Percentiles rank a stretch among this genome's conserved stretches.
These are phyloP conservation scores for Neonectria coccinea DNA, from an alignment of 2,329 filamentous ascomycete genomes.

Conservation along the genomic window DNA sequence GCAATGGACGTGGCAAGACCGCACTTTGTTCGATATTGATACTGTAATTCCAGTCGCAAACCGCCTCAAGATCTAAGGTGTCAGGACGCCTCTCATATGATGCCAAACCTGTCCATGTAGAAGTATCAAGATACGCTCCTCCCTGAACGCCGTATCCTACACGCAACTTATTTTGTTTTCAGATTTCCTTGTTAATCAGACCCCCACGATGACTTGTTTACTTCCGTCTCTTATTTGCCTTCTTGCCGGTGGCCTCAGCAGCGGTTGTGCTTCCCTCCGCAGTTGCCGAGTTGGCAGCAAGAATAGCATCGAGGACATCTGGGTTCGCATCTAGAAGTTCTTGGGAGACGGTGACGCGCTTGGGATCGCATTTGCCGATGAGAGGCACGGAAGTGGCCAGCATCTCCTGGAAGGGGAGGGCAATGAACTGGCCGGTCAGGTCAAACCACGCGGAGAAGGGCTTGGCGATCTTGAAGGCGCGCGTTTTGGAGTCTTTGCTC, in stretches of 20 bases:
- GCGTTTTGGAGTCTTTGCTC: constrained; percentile 51
- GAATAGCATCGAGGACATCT: constrained; percentile 62
- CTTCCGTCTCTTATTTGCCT: constrained; percentile 61
- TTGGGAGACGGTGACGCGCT: constrained; percentile 59
- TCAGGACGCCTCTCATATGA: not conserved
- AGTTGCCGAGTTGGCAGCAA: constrained; percentile 51
- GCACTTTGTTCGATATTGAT: constrained; percentile 2
- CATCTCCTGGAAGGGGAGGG: constrained; percentile 81
- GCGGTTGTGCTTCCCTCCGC: constrained; percentile 47
- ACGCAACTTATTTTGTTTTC: constrained; percentile 21
- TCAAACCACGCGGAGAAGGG: constrained; percentile 85
- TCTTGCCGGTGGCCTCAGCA: constrained; percentile 53
- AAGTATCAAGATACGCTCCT: constrained; percentile 28
- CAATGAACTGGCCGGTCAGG: constrained; percentile 75
- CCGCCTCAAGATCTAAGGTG: constrained; percentile 23
- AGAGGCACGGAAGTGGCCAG: constrained; percentile 75
- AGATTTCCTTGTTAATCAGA: not conserved
- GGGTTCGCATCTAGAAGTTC: constrained; percentile 56
- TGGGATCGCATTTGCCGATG: constrained; percentile 75
- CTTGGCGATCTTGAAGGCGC: constrained; percentile 66
- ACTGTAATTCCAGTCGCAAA: constrained; percentile 6
- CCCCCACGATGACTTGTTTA: constrained; percentile 35
- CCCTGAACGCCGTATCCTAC: constrained; percentile 37
- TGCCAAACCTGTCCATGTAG: constrained; percentile 12
- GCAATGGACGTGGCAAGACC: constrained; percentile 10